Conservation (phyloP, 345 rosid species). For the Salix koriyanagi region DNA sequence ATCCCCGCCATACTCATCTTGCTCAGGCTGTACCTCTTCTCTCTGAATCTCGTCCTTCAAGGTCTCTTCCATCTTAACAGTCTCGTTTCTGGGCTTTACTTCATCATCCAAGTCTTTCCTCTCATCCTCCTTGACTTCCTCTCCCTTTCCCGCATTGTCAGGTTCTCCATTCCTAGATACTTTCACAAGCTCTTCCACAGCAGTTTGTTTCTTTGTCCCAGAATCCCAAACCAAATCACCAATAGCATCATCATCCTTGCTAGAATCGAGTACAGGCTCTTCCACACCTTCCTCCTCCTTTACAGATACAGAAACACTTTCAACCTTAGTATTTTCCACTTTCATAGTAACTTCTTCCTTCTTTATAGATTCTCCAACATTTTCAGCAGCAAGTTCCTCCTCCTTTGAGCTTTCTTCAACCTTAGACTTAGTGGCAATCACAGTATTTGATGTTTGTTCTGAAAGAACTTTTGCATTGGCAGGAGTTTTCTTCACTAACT, state of each 20-base stretch:
- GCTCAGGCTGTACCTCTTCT: conserved; percentile 22
- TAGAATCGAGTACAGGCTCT: background rate
- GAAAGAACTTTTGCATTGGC: conserved; percentile 20
- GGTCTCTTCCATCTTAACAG: conserved; percentile 13
- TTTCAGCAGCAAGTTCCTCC: conserved; percentile 16
- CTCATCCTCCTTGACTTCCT: conserved; percentile 12
- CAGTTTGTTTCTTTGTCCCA: conserved; percentile 1
- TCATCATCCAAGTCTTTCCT: conserved; percentile 3
- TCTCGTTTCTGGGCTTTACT: conserved; percentile 13
- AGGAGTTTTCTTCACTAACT: conserved; percentile 22
- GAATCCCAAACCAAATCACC: conserved; percentile 14
- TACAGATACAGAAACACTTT: conserved; percentile 8
- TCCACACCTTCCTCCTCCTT: conserved; percentile 11
- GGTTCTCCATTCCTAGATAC: conserved; percentile 7
- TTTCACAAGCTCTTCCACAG: conserved; percentile 9
- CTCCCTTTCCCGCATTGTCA: background rate
- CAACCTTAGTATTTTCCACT: conserved; percentile 14
- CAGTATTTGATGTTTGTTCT: conserved; percentile 8
- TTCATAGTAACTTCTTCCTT: conserved; percentile 3
- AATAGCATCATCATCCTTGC: background rate
- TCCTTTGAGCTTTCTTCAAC: conserved; percentile 18
- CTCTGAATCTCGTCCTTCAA: conserved; percentile 13
- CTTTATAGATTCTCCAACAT: conserved; percentile 12
- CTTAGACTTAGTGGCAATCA: conserved; percentile 15
- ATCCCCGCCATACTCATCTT: conserved; percentile 35